Evolutionary conservation across 305 asterid genomes (phyloP), one percentile per base, ranked within the genome.

Genomic region (Fraxinus platypoda): DNA sequence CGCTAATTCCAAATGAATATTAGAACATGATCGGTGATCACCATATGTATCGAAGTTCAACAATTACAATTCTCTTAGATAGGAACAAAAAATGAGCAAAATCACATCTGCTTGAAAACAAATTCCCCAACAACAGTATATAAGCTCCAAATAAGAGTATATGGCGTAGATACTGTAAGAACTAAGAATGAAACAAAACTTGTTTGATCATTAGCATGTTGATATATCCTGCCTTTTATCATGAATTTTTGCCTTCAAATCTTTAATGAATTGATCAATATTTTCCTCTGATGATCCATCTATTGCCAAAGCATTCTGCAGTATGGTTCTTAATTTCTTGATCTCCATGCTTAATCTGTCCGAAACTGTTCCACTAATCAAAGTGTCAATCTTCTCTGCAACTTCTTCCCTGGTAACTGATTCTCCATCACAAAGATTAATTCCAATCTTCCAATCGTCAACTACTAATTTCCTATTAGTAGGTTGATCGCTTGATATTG

Each of bases 401-500:
- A 90, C 91, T 77, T 88, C 90, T 37, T 76, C 66, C 75, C 84
- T 84, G 8, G 82, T 82, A 23, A 87, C 66, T 1, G 80, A n/a
- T 6, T 25, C 11, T 23, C 83, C 80, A 25, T 87, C 92, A 23
- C 90, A 84, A 4, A 91, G 88, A 81, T 89, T 84, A 17, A 88
- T 41, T 74, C 97, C 95, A 1, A 88, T 79, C 83, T 85, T 84
- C 97, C 97, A 90, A 75, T 93, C 94, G 75, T 88, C 87, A 17
- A 93, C 91, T 37, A 91, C 90, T 21, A 93, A 34, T 83, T 93
- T 93, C 37, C 93, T 76, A 30, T 89, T 93, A 2, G 87, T 81
- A 2, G 92, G 90, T 33, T 93, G 97, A 77, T 93, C 97, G 0
- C 81, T 84, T 1, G 41, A 41, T 13, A 93, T n/a, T 0, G 97